Conservation (phyloP, 805 yeast genomes). For the Wickerhamia fluorescens region DNA sequence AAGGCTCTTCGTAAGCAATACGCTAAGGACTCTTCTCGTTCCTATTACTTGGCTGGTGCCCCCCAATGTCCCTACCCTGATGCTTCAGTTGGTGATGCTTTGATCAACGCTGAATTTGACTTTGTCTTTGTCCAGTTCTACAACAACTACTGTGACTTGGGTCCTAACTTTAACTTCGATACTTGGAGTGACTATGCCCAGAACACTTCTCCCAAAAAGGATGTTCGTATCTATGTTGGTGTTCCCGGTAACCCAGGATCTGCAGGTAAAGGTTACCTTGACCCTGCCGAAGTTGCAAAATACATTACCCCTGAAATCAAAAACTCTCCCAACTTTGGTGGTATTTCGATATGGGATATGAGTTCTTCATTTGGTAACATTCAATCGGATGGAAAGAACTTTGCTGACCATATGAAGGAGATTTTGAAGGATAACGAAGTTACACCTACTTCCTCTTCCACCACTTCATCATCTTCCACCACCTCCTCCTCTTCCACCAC, state of each 20-base stretch:
- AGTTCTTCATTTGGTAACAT: slow-evolving; percentile 18
- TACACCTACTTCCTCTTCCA: slow-evolving; percentile 4
- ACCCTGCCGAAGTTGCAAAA: slow-evolving; percentile 11
- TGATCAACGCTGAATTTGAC: slow-evolving; percentile 56
- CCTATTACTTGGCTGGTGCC: slow-evolving; percentile 76
- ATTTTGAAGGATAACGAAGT: slow-evolving; percentile 7
- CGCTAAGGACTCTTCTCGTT: slow-evolving; percentile 33
- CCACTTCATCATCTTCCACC: slow-evolving; percentile 3
- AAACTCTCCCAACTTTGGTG: slow-evolving; percentile 25
- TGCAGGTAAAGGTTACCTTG: slow-evolving; percentile 51
- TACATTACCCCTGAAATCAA: slow-evolving; percentile 10
- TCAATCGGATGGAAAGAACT: slow-evolving; percentile 8
- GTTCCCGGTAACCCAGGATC: slow-evolving; percentile 48
- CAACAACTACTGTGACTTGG: slow-evolving; percentile 69
- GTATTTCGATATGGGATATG: slow-evolving; percentile 32
- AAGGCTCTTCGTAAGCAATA: slow-evolving; percentile 21
- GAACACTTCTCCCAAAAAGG: slow-evolving; percentile 52
- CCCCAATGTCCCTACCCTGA: slow-evolving; percentile 93
- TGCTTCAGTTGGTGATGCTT: slow-evolving; percentile 24
- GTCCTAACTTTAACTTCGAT: slow-evolving; percentile 48
- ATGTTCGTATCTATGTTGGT: slow-evolving; percentile 68
- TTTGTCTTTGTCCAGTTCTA: slow-evolving; percentile 84
- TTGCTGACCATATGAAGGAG: slow-evolving; percentile 12
- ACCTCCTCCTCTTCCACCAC: slow-evolving; percentile 3
- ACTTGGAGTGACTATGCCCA: slow-evolving; percentile 66